Evolutionary conservation across 2,329 filamentous ascomycete species (phyloP).

Genomic region (Aureobasidium melanogenum): DNA sequence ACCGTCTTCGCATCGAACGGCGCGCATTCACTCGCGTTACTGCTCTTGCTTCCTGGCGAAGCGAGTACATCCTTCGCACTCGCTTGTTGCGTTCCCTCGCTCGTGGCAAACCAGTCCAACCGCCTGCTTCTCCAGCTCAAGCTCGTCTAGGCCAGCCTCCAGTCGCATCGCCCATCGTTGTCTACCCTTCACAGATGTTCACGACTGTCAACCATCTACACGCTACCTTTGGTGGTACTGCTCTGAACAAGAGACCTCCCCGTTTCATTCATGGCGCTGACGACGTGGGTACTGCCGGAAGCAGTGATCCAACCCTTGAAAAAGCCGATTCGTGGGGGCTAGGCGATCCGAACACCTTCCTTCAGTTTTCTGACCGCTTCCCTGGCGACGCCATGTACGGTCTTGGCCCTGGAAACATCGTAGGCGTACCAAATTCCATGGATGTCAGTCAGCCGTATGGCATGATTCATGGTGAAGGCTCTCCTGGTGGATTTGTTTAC

Average conservation of each 20-base stretch:
- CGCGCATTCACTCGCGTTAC: conserved; percentile 78
- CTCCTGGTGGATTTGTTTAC: conserved; percentile 71
- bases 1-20: conserved; percentile 56
- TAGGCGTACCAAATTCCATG: conserved; percentile 77
- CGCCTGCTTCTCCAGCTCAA: conserved; percentile 43
- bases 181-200: conserved; percentile 76
- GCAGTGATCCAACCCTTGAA: conserved; percentile 68
- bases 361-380: conserved; percentile 69
- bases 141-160: conserved; percentile 48
- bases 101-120: conserved; percentile 66
- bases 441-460: conserved; percentile 82
- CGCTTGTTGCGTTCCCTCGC: conserved; percentile 71
- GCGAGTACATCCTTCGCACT: conserved; percentile 86
- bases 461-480: conserved; percentile 76
- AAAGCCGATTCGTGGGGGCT: conserved; percentile 77
- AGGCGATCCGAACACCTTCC: conserved; percentile 63
- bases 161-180: conserved; percentile 64
- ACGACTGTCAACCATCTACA: conserved; percentile 73
- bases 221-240: conserved; percentile 60
- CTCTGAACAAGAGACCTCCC: conserved; percentile 58
- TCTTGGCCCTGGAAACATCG: conserved; percentile 63
- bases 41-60: conserved; percentile 82
- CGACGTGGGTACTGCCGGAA: conserved; percentile 67
- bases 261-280: conserved; percentile 76
- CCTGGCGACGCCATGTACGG: conserved; percentile 69